Conservation (phyloP, 345 rosid species). For the Dimocarpus longan region DNA sequence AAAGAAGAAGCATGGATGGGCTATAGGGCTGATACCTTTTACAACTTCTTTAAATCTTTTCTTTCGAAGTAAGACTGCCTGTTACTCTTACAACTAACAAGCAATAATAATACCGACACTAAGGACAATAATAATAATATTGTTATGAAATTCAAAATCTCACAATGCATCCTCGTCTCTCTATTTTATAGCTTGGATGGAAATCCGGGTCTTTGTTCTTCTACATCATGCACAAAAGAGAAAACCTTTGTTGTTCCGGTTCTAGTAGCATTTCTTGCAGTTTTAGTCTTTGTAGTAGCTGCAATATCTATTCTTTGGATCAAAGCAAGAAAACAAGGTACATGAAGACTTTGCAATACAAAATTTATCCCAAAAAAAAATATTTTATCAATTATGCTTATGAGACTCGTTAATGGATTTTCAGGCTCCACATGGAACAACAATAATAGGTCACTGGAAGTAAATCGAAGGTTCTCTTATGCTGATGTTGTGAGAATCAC, state of each 20-base stretch:
- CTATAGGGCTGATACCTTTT: too few species aligned
- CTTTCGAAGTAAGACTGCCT: too few species aligned
- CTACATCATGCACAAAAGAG: conserved; percentile 26
- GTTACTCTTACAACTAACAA: too few species aligned
- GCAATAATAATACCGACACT: too few species aligned
- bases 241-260: conserved; percentile 24
- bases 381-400: too few species aligned
- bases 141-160: too few species aligned
- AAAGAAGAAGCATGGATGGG: too few species aligned
- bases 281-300: conserved; percentile 24
- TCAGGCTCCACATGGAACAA: background rate
- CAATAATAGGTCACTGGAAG: background rate
- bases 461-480: too few species aligned
- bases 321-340: conserved; percentile 30
- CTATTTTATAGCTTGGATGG: background rate
- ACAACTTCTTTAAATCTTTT: too few species aligned
- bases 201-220: background rate
- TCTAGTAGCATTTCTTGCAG: conserved; percentile 28
- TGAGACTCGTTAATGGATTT: background rate
- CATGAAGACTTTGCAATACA: background rate
- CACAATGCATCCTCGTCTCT: background rate
- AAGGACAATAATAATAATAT: too few species aligned
- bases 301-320: conserved; percentile 26
- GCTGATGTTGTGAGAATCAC: background rate
- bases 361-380: background rate